Evolutionary conservation across 2,329 filamentous ascomycete genomes (phyloP), one percentile per base, ranked within the genome.

Genomic region (Sclerotiophoma versabilis): DNA sequence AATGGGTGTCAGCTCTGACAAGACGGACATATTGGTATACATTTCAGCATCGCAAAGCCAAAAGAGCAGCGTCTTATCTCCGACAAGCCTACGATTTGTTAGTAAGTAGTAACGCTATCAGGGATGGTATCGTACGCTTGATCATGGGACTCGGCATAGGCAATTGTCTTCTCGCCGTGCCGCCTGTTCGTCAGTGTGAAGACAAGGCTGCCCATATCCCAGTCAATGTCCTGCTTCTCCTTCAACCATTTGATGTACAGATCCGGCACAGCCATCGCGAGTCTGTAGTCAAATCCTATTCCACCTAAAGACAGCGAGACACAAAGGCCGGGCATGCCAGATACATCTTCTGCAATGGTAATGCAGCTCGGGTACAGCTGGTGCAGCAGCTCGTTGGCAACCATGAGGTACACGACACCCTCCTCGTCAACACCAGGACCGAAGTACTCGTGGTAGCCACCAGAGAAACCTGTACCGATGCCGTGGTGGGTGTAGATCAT

Each of bases 191-290:
- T 96, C 54, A 99, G 79, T 0, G 92, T 97, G 78, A 89, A 93
- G 73, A 87, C 87, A 46, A 99, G 89, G 63, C 84, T 88, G 52
- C 85, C 87, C 76, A 99, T 89, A 68, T 98, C 90, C 95, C 95
- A 99, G 9, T 96, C 85, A 59, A 92, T 82, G 68, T 99, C 95
- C 70, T 89, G 84, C 74, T 92, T 87, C 78, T 99, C 95, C 76
- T 99, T 99, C 58, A 98, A 77, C 72, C 96, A 91, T 79, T 99
- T 99, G 83, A 99, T 99, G 87, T 96, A 99, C 86, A 99, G 91
- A 75, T 99, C 95, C 4, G 95, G 95, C 59, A 99, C 87, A 4
- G 95, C 95, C 95, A 99, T 99, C 49, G 93, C 93, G 26, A 99
- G 85, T 63, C 95, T 87, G 76, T 99, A 99, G 77, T 99, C 95